phyloP scores from a whole-genome alignment of 805 yeast species.

The Yueomyces sinensis region DNA sequence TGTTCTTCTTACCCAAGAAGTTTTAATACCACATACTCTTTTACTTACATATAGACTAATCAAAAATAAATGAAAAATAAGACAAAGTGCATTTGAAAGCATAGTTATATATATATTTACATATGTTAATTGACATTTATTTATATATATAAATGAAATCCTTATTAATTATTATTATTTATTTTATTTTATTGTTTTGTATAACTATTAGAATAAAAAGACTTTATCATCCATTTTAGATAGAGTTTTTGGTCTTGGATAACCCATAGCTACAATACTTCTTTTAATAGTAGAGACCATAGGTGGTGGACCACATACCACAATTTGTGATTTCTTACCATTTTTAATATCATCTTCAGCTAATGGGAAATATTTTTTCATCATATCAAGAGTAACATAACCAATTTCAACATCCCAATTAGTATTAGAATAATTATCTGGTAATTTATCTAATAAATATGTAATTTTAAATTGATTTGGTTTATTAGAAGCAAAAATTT shows the following conservation, averaged over 20 bases:
- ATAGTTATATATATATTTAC: not conserved
- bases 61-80: no score
- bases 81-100: no score
- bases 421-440: conserved; percentile 20
- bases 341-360: conserved; percentile 25
- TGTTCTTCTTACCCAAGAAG: no score
- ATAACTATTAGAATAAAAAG: conserved; percentile 53
- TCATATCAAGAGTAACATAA: conserved; percentile 49
- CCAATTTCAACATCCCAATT: conserved; percentile 73
- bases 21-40: no score
- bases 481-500: conserved; percentile 41
- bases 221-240: conserved; percentile 85
- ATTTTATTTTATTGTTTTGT: not conserved
- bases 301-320: conserved; percentile 90
- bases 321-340: conserved; percentile 39
- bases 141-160: not conserved
- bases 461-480: conserved; percentile 50
- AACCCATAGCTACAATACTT: conserved; percentile 64
- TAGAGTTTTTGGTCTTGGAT: conserved; percentile 73
- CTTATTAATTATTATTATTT: no score
- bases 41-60: no score
- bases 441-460: conserved; percentile 58
- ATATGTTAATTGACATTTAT: not conserved
- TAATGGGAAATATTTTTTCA: conserved; percentile 28
- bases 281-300: conserved; percentile 79